A percentile compares a stretch with the other conserved stretches of the same genome.
Conservation (phyloP, 306 rosid genomes). For the Ammopiptanthus mongolicus region DNA sequence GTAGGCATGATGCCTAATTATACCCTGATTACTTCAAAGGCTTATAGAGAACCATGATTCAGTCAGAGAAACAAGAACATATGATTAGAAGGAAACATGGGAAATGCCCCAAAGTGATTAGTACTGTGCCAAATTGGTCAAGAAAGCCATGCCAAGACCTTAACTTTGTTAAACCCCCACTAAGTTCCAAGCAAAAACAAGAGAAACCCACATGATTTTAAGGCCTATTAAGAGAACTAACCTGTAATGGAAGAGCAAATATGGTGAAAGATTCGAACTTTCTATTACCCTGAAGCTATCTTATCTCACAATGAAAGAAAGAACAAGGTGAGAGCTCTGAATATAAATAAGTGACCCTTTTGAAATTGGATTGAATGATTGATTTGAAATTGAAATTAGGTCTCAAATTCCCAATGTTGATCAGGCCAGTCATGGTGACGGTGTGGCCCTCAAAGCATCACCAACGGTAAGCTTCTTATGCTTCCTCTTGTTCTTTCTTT, state of each 20-base stretch:
- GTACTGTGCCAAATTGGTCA: slow-evolving; percentile 2
- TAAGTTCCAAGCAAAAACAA: slow-evolving; percentile 7
- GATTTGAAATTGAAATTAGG: slow-evolving; percentile 26
- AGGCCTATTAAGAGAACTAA: slow-evolving; percentile 26
- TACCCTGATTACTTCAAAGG: slow-evolving; percentile 13
- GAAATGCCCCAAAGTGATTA: slow-evolving; percentile 7
- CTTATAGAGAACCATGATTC: slow-evolving; percentile 6
- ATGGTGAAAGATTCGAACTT: slow-evolving; percentile 41
- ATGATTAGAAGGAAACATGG: background rate
- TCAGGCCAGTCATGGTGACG: background rate
- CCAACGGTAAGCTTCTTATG: slow-evolving; percentile 27
- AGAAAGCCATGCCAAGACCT: slow-evolving; percentile 21
- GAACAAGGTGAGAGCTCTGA: slow-evolving; percentile 6
- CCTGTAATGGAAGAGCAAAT: slow-evolving; percentile 34
- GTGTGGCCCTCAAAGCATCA: slow-evolving; percentile 8
- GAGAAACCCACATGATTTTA: slow-evolving; percentile 16
- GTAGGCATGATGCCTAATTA: background rate
- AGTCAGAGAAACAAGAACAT: slow-evolving; percentile 12
- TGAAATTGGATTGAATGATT: background rate
- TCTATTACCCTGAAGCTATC: slow-evolving; percentile 12
- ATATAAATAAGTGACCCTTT: slow-evolving; percentile 13
- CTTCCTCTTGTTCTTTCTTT: background rate
- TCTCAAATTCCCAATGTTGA: slow-evolving; percentile 32
- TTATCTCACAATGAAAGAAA: background rate
- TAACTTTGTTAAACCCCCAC: slow-evolving; percentile 20